Percentiles rank a stretch among this genome's conserved stretches.
Evolutionary conservation across 345 rosid species (phyloP).

Genomic region (Psidium friedrichsthalianum): DNA sequence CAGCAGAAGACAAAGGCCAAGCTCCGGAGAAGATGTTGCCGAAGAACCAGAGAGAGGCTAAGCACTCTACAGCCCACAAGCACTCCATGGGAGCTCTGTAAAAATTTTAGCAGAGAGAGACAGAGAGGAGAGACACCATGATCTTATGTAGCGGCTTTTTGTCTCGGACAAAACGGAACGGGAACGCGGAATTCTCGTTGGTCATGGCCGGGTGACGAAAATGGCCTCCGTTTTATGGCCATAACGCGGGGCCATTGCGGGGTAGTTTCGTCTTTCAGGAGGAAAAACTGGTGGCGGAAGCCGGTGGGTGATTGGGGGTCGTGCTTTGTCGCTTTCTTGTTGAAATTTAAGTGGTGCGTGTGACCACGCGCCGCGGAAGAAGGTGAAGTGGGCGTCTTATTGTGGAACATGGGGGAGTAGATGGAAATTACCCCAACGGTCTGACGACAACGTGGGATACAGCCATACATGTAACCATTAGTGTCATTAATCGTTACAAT

Average conservation of each 20-base stretch:
- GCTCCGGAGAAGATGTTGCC: neutral
- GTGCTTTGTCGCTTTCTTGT: neutral
- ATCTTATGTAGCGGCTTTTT: neutral
- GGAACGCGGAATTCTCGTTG: neutral
- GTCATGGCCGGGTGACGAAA: neutral
- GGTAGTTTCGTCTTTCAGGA: neutral
- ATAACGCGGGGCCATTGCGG: fast-evolving
- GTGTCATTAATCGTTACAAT: neutral
- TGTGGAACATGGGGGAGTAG: neutral
- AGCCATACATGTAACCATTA: neutral
- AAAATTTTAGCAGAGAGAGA: too few relatives aligned
- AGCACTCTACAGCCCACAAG: neutral
- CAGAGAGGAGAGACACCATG: too few relatives aligned
- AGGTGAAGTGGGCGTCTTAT: neutral
- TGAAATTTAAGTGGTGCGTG: neutral
- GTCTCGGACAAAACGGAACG: neutral
- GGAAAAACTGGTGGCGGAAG: neutral
- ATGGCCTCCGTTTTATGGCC: neutral
- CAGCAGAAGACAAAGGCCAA: neutral
- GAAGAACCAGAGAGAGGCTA: constrained; percentile 10
- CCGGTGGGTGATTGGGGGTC: neutral
- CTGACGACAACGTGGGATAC: neutral
- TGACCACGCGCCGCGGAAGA: neutral
- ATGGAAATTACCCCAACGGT: neutral
- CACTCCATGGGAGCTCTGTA: neutral